These are phyloP conservation scores for Leccinum sublutescens DNA, from an alignment of 768 basidiomycete species.

Conservation along the genomic window DNA sequence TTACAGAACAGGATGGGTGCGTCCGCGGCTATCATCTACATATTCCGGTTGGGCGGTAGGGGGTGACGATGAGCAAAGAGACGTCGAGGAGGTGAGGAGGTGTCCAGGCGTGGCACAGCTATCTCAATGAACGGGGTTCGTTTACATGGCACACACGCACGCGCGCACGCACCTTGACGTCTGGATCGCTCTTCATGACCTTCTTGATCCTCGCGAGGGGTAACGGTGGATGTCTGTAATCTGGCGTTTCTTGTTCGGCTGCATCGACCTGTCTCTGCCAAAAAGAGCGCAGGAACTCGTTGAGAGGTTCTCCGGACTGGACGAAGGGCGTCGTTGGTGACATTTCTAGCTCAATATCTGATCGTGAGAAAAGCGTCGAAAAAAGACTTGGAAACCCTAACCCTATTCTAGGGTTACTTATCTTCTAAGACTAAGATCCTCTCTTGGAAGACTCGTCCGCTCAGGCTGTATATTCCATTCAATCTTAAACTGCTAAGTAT, in stretches of 20 bases:
- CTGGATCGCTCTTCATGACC: conserved; percentile 98
- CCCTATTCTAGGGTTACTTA: conserved; percentile 19
- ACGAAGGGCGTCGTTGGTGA: conserved; percentile 59
- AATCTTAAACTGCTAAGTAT: neutral
- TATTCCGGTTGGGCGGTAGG: neutral
- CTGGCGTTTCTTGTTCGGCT: conserved; percentile 85
- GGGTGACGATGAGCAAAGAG: neutral
- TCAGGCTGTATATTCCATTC: neutral
- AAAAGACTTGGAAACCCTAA: conserved; percentile 23
- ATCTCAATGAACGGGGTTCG: neutral
- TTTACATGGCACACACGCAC: neutral
- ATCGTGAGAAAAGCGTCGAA: conserved; percentile 19
- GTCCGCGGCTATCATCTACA: conserved; percentile 96
- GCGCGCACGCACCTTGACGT: conserved; percentile 74
- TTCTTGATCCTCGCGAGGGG: conserved; percentile 97
- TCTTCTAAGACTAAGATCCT: too few relatives aligned
- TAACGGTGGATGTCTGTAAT: conserved; percentile 83
- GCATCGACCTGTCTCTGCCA: conserved; percentile 88
- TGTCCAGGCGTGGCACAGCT: neutral
- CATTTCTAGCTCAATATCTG: conserved; percentile 18
- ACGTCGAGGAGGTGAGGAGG: neutral
- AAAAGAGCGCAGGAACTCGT: conserved; percentile 81
- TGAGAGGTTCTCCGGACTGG: conserved; percentile 80
- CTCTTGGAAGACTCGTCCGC: neutral
- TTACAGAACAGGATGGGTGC: conserved; percentile 97